A percentile compares a stretch with the other conserved stretches of the same genome.
phyloP scores from a whole-genome alignment of 2,329 filamentous ascomycete species.

The Rutstroemia sp. region DNA sequence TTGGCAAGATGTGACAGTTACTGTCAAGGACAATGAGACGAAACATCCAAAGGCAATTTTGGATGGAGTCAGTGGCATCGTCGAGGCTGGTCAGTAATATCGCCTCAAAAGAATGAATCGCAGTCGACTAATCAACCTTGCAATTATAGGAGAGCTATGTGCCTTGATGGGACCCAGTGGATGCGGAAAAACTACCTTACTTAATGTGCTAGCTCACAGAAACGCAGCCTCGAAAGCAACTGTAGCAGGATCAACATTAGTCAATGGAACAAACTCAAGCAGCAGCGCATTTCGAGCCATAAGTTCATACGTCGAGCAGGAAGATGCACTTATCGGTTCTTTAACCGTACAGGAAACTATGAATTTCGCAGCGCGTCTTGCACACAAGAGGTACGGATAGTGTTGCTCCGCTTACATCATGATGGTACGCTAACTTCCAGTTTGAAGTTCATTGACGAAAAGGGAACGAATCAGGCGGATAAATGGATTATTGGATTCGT shows the following conservation, averaged over 20 bases:
- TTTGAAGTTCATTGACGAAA: conserved; percentile 33
- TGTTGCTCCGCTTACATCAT: neutral
- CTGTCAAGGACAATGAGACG: conserved; percentile 62
- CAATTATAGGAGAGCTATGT: conserved; percentile 54
- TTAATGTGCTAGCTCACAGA: conserved; percentile 67
- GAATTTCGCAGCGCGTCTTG: conserved; percentile 65
- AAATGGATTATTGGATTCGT: conserved; percentile 58
- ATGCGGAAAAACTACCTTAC: conserved; percentile 74
- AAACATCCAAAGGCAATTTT: conserved; percentile 58
- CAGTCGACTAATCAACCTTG: neutral
- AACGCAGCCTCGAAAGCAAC: conserved; percentile 45
- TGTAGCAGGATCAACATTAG: conserved; percentile 45
- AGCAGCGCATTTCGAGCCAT: conserved; percentile 53
- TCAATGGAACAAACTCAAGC: conserved; percentile 55
- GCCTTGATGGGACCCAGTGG: conserved; percentile 74
- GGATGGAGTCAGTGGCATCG: conserved; percentile 52
- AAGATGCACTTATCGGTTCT: conserved; percentile 75
- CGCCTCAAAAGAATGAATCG: neutral
- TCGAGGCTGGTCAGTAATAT: conserved; percentile 47
- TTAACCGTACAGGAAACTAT: conserved; percentile 76
- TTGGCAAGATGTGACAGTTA: conserved; percentile 62
- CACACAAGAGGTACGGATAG: conserved; percentile 42
- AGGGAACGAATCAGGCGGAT: conserved; percentile 56
- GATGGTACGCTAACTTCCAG: neutral
- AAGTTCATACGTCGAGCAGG: conserved; percentile 78